Percentiles rank a stretch among this genome's conserved stretches.
Conservation (phyloP, 2,329 filamentous ascomycete genomes). For the Pseudogymnoascus destructans region DNA sequence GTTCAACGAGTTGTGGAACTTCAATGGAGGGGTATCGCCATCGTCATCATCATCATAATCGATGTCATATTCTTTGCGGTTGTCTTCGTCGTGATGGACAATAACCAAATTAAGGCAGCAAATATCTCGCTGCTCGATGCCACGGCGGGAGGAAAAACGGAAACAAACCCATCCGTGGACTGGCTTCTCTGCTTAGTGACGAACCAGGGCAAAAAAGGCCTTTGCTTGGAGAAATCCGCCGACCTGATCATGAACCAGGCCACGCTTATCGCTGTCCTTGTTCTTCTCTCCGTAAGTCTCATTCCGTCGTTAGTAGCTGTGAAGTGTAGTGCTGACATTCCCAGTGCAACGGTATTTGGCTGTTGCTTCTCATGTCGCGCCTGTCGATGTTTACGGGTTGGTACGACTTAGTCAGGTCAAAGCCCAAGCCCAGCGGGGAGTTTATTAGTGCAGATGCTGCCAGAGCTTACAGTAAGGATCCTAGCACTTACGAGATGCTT, state of each 20-base stretch:
- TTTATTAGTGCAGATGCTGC: slow-evolving; percentile 81
- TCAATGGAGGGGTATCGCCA: slow-evolving; percentile 86
- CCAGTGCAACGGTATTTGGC: slow-evolving; percentile 73
- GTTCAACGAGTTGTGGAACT: slow-evolving; percentile 76
- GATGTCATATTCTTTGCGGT: slow-evolving; percentile 92
- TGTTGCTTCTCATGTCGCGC: slow-evolving; percentile 67
- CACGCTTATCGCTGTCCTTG: slow-evolving; percentile 66
- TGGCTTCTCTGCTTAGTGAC: slow-evolving; percentile 63
- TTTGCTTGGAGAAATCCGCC: slow-evolving; percentile 50
- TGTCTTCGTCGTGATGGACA: slow-evolving; percentile 79
- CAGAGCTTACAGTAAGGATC: slow-evolving; percentile 41
- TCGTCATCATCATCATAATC: slow-evolving; percentile 77
- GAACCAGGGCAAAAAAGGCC: slow-evolving; percentile 44
- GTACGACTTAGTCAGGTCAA: slow-evolving; percentile 47
- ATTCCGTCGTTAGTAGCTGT: slow-evolving; percentile 10
- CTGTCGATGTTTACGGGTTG: slow-evolving; percentile 79
- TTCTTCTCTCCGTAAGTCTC: slow-evolving; percentile 61
- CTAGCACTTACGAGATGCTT: slow-evolving; percentile 72
- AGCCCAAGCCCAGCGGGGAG: slow-evolving; percentile 49
- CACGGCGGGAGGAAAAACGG: not conserved
- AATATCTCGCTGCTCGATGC: slow-evolving; percentile 29
- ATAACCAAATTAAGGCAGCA: slow-evolving; percentile 47
- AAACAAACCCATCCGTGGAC: slow-evolving; percentile 22
- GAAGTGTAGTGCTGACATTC: slow-evolving; percentile 19
- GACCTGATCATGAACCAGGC: slow-evolving; percentile 58